phyloP scores from a whole-genome alignment of 352 stramenopile genomes.

The Phytophthora cajani region DNA sequence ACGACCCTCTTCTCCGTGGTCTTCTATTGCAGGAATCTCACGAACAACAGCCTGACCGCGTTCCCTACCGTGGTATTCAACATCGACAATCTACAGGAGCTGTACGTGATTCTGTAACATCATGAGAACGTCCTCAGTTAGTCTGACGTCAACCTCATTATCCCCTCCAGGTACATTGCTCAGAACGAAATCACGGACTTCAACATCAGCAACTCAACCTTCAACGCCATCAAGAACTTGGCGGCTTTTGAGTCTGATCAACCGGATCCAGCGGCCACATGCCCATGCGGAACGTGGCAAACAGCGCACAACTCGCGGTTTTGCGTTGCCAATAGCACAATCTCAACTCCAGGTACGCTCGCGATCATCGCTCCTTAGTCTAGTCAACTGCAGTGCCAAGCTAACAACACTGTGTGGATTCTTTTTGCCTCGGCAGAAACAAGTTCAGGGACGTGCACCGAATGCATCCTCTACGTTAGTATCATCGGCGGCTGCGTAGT shows the following conservation, averaged over 20 bases:
- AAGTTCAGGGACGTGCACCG: conserved; percentile 8
- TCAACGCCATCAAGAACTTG: conserved; percentile 38
- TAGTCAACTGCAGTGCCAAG: background rate
- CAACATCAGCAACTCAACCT: conserved; percentile 40
- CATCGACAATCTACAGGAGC: conserved; percentile 32
- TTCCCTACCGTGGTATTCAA: conserved; percentile 46
- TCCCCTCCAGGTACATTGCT: conserved; percentile 35
- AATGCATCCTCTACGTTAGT: conserved; percentile 21
- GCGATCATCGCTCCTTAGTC: background rate
- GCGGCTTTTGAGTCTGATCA: conserved; percentile 36
- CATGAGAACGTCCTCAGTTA: background rate
- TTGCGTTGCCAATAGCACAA: conserved; percentile 31
- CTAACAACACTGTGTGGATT: conserved; percentile 10
- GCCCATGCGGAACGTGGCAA: conserved; percentile 36
- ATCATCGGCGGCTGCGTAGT: conserved; percentile 34
- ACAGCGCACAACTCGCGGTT: conserved; percentile 38
- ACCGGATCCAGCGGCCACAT: conserved; percentile 21
- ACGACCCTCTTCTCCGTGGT: background rate
- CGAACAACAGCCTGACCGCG: conserved; percentile 38
- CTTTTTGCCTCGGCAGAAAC: conserved; percentile 4
- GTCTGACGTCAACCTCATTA: background rate
- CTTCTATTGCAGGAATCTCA: conserved; percentile 32
- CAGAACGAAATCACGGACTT: conserved; percentile 46
- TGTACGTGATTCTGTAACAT: conserved; percentile 24
- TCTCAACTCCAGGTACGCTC: conserved; percentile 10